phyloP scores from a whole-genome alignment of 768 basidiomycete species.

The Trametes meyenii region DNA sequence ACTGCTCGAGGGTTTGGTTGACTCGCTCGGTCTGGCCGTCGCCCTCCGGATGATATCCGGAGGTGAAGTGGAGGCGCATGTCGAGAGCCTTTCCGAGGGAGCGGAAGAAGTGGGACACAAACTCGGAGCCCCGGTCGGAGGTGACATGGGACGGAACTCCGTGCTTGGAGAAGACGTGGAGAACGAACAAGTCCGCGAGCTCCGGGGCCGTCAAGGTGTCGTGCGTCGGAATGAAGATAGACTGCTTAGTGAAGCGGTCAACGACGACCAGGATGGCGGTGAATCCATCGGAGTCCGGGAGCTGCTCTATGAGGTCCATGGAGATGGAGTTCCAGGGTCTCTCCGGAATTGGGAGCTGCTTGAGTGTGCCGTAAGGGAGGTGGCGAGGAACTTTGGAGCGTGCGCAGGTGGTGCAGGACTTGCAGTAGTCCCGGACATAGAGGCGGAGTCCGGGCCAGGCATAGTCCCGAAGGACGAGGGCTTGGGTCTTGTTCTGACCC shows the following conservation, averaged over 20 bases:
- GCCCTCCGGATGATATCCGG: slow-evolving; percentile 35
- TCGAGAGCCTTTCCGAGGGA: neutral
- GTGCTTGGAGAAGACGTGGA: slow-evolving; percentile 20
- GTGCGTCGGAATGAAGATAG: slow-evolving; percentile 31
- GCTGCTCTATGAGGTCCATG: slow-evolving; percentile 30
- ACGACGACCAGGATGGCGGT: slow-evolving; percentile 25
- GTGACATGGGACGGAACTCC: slow-evolving; percentile 18
- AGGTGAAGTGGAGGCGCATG: slow-evolving; percentile 10
- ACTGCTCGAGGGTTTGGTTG: slow-evolving; percentile 42
- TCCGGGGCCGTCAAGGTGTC: slow-evolving; percentile 29
- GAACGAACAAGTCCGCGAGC: slow-evolving; percentile 21
- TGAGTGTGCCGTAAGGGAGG: slow-evolving; percentile 26
- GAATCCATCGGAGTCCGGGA: slow-evolving; percentile 26
- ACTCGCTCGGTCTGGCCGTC: slow-evolving; percentile 42
- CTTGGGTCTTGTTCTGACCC: slow-evolving; percentile 29
- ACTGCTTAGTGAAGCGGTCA: slow-evolving; percentile 32
- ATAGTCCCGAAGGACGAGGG: slow-evolving; percentile 30
- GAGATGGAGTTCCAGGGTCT: slow-evolving; percentile 35
- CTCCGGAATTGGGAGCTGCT: neutral
- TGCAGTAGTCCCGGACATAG: slow-evolving; percentile 34
- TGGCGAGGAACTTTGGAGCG: slow-evolving; percentile 27
- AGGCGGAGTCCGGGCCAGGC: slow-evolving; percentile 32
- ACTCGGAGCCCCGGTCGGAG: slow-evolving; percentile 21
- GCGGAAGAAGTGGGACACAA: slow-evolving; percentile 13
- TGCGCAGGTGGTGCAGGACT: slow-evolving; percentile 31